A percentile compares a stretch with the other conserved stretches of the same genome.
Conservation (phyloP, 2,329 filamentous ascomycete species). For the Diplodia intermedia region DNA sequence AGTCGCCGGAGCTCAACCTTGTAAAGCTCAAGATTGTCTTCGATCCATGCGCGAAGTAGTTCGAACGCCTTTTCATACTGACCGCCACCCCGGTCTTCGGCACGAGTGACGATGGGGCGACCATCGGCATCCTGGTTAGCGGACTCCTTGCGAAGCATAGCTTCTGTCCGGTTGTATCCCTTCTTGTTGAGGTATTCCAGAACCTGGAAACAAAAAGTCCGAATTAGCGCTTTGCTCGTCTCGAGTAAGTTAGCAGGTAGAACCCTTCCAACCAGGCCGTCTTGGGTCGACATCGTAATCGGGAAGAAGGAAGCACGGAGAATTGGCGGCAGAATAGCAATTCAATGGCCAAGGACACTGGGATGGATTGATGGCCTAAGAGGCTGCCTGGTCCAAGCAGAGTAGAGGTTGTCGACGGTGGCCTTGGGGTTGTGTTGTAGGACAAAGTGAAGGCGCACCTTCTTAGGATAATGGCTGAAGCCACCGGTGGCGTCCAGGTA, state of each 20-base stretch:
- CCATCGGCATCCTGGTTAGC: constrained; percentile 82
- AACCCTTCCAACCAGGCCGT: not conserved
- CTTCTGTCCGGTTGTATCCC: constrained; percentile 90
- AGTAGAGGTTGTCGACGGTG: not conserved
- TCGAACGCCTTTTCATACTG: constrained; percentile 80
- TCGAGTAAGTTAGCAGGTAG: not conserved
- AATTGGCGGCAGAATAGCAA: not conserved
- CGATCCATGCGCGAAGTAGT: constrained; percentile 80
- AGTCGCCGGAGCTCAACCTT: constrained; percentile 90
- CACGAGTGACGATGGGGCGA: constrained; percentile 69
- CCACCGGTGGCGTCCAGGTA: not conserved
- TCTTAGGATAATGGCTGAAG: not conserved
- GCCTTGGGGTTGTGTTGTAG: not conserved
- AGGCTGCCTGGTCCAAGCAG: not conserved
- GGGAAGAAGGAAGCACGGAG: not conserved
- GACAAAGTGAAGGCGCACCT: not conserved
- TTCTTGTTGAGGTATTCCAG: constrained; percentile 97
- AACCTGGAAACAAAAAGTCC: constrained; percentile 59
- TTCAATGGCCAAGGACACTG: not conserved
- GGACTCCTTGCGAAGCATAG: constrained; percentile 89
- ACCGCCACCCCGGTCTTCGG: constrained; percentile 73
- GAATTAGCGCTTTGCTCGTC: not conserved
- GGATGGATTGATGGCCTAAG: not conserved
- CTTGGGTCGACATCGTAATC: not conserved
- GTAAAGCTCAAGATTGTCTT: constrained; percentile 92